phyloP scores from a whole-genome alignment of 2,329 filamentous ascomycete species.

The Venturia pyrina region DNA sequence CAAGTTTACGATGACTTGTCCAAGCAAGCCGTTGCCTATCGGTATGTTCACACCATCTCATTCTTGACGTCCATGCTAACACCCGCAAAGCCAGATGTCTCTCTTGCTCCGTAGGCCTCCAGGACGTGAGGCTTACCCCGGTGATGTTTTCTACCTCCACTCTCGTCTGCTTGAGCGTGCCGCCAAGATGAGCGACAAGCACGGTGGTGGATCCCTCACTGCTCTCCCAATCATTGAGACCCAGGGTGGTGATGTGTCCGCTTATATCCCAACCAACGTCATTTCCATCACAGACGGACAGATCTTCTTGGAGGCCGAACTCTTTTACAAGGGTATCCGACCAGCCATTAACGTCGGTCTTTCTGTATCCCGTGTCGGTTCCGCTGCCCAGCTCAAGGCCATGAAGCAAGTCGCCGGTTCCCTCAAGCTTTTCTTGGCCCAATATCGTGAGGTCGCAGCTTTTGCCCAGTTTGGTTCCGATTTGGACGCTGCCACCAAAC shows the following conservation, averaged over 20 bases:
- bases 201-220: conserved; percentile 91
- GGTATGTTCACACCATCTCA: conserved; percentile 24
- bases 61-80: not conserved
- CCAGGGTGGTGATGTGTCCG: conserved; percentile 99
- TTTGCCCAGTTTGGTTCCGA: conserved; percentile 99
- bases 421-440: conserved; percentile 99
- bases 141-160: conserved; percentile 88
- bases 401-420: conserved; percentile 99
- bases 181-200: conserved; percentile 96
- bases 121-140: conserved; percentile 10
- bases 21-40: conserved; percentile 96
- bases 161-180: conserved; percentile 98
- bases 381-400: conserved; percentile 98
- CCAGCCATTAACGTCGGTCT: conserved; percentile 99
- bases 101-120: conserved; percentile 74
- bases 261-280: conserved; percentile 99
- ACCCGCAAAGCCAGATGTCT: conserved; percentile 69
- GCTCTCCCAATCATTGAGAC: conserved; percentile 98
- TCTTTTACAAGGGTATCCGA: conserved; percentile 99
- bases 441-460: conserved; percentile 99
- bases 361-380: conserved; percentile 99
- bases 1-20: conserved; percentile 80
- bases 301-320: conserved; percentile 98
- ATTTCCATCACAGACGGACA: conserved; percentile 99
- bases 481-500: conserved; percentile 97